A percentile compares a stretch with the other conserved stretches of the same genome.
Conservation (phyloP, 2,329 filamentous ascomycete genomes). For the Coniochaeta sp. region DNA sequence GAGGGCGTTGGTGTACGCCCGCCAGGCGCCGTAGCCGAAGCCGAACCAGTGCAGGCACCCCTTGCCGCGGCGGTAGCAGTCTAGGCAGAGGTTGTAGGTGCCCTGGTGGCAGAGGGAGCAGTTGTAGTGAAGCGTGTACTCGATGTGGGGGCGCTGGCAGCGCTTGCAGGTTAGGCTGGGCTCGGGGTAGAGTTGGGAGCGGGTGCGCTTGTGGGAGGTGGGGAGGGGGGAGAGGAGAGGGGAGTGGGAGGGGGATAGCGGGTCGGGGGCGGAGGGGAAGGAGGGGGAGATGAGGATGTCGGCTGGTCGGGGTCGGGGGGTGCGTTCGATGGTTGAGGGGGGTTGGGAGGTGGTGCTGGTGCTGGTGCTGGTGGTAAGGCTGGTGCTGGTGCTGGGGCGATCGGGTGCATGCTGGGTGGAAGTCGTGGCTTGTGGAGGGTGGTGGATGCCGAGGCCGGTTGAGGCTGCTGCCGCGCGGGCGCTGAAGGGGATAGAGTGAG, state of each 20-base stretch:
- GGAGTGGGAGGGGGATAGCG: background rate
- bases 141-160: constrained; percentile 65
- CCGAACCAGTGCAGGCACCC: constrained; percentile 87
- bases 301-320: background rate
- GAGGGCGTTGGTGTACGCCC: constrained; percentile 52
- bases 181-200: constrained; percentile 38
- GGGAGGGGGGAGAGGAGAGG: background rate
- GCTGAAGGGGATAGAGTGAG: constrained; percentile 24
- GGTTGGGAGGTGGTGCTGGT: constrained; percentile 5
- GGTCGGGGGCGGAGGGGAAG: background rate
- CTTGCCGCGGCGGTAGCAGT: constrained; percentile 68
- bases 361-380: too few species aligned
- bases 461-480: constrained; percentile 15
- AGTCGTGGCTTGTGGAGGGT: constrained; percentile 4
- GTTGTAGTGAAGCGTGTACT: constrained; percentile 81
- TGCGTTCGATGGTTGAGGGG: background rate
- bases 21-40: constrained; percentile 67
- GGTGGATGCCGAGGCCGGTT: background rate
- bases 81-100: constrained; percentile 69
- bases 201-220: constrained; percentile 26
- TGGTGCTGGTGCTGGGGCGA: background rate
- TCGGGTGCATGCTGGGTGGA: constrained; percentile 2
- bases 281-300: background rate
- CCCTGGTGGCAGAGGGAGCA: constrained; percentile 65
- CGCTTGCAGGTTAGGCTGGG: constrained; percentile 66